A percentile compares a stretch with the other conserved stretches of the same genome.
phyloP scores from a whole-genome alignment of 169 alveolate species.

The Plasmodium coatneyi region DNA sequence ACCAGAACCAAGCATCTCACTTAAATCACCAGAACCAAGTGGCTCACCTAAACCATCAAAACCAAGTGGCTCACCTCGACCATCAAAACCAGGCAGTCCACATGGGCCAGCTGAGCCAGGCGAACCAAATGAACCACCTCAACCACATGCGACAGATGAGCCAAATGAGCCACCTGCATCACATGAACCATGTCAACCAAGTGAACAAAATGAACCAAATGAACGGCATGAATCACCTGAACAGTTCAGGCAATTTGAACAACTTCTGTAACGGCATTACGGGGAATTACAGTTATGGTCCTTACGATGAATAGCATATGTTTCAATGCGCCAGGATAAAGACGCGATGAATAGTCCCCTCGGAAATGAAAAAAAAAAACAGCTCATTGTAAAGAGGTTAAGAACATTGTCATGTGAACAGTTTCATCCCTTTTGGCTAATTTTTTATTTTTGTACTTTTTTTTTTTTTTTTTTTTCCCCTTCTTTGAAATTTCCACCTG shows the following conservation, averaged over 20 bases:
- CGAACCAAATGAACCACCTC: not conserved
- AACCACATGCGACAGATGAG: not conserved
- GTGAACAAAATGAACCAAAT: not conserved
- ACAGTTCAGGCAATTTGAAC: conserved; percentile 8
- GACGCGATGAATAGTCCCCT: not conserved
- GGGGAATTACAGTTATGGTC: not conserved
- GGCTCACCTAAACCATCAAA: not conserved
- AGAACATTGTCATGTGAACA: not conserved
- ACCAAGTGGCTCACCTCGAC: not conserved
- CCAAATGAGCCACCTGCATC: not conserved
- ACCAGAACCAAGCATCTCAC: too few species aligned
- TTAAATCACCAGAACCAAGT: not conserved
- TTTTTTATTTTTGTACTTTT: not conserved
- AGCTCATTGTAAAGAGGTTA: not conserved
- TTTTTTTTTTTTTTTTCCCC: not conserved
- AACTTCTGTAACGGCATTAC: not conserved
- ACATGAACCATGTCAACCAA: not conserved
- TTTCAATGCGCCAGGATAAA: not conserved
- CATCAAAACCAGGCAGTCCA: not conserved
- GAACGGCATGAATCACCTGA: conserved; percentile 6
- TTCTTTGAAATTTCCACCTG: not conserved
- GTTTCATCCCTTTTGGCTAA: not conserved
- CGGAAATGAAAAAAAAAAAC: too few species aligned
- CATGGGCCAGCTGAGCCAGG: not conserved
- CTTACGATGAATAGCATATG: not conserved